Conservation (phyloP, 352 stramenopile genomes). For the Pythium sukuiense region DNA sequence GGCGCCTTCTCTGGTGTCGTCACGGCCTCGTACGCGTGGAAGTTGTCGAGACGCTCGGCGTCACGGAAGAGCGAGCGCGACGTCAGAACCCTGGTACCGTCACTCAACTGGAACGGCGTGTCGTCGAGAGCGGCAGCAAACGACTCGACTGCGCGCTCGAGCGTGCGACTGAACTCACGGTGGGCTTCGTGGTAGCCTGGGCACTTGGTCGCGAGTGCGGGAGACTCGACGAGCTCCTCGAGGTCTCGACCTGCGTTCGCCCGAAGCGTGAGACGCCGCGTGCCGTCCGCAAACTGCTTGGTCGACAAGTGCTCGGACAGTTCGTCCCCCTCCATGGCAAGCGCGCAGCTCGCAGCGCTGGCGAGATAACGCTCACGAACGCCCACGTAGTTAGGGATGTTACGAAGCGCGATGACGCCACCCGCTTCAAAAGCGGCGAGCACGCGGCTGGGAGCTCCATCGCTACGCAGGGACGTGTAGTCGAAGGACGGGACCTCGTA, state of each 20-base stretch:
- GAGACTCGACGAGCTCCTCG: conserved; percentile 18
- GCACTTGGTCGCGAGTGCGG: conserved; percentile 27
- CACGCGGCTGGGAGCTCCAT: conserved; percentile 23
- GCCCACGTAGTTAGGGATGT: conserved; percentile 48
- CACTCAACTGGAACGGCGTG: conserved; percentile 38
- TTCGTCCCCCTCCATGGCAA: conserved; percentile 22
- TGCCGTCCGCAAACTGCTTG: conserved; percentile 56
- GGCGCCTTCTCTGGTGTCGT: not conserved
- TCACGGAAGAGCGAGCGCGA: conserved; percentile 43
- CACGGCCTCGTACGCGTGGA: conserved; percentile 57
- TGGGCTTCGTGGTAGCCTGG: conserved; percentile 42
- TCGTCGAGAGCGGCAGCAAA: conserved; percentile 40
- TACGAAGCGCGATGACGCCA: conserved; percentile 50
- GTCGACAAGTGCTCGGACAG: conserved; percentile 32
- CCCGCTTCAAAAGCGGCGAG: conserved; percentile 37
- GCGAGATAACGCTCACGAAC: conserved; percentile 38
- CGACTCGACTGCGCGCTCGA: conserved; percentile 42
- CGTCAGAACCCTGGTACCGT: conserved; percentile 36
- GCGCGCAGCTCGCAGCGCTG: conserved; percentile 38
- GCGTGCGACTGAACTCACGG: conserved; percentile 38
- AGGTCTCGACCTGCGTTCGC: conserved; percentile 43
- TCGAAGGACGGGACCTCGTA: conserved; percentile 41
- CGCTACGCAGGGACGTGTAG: conserved; percentile 27
- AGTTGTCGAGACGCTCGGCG: conserved; percentile 56
- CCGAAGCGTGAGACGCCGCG: conserved; percentile 45